Conservation (phyloP, 2,329 filamentous ascomycete genomes). For the Allantophomopsis lycopodina region DNA sequence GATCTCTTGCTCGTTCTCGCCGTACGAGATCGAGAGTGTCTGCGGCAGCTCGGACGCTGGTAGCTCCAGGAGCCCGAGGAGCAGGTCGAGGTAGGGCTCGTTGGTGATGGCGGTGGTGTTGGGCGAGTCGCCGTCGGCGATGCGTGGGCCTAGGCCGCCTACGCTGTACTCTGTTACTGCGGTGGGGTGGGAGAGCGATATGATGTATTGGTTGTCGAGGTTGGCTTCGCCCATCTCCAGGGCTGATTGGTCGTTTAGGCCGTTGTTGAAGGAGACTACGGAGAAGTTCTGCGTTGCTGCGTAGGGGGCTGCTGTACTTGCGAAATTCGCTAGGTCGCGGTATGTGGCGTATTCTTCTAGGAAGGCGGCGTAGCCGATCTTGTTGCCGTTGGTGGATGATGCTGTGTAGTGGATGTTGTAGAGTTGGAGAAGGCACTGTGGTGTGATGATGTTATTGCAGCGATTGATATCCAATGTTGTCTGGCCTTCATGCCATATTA, state of each 20-base stretch:
- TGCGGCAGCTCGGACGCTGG: slow-evolving; percentile 36
- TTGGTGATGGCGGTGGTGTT: slow-evolving; percentile 26
- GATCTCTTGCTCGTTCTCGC: slow-evolving; percentile 51
- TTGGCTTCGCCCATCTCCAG: slow-evolving; percentile 32
- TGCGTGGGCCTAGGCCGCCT: slow-evolving; percentile 36
- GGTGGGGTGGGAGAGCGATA: slow-evolving; percentile 35
- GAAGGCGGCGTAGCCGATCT: slow-evolving; percentile 43
- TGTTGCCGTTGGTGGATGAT: slow-evolving; percentile 43
- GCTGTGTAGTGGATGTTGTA: slow-evolving; percentile 24
- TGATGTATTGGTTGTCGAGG: slow-evolving; percentile 39
- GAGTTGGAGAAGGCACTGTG: slow-evolving; percentile 12
- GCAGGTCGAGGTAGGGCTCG: slow-evolving; percentile 54
- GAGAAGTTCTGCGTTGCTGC: no score
- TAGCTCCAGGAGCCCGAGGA: slow-evolving; percentile 36
- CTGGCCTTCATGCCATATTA: no score
- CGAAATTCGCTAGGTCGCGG: slow-evolving; percentile 26
- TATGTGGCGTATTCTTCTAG: slow-evolving; percentile 15
- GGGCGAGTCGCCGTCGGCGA: slow-evolving; percentile 18
- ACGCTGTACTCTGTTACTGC: slow-evolving; percentile 40
- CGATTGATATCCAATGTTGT: no score
- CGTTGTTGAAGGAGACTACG: no score
- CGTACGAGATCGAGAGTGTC: slow-evolving; percentile 52
- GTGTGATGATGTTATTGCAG: no score
- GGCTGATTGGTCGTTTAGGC: slow-evolving; percentile 24
- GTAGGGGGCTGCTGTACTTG: slow-evolving; percentile 25